Evolutionary conservation across 2,329 filamentous ascomycete genomes (phyloP).

Genomic region (Orbilia ellipsospora): DNA sequence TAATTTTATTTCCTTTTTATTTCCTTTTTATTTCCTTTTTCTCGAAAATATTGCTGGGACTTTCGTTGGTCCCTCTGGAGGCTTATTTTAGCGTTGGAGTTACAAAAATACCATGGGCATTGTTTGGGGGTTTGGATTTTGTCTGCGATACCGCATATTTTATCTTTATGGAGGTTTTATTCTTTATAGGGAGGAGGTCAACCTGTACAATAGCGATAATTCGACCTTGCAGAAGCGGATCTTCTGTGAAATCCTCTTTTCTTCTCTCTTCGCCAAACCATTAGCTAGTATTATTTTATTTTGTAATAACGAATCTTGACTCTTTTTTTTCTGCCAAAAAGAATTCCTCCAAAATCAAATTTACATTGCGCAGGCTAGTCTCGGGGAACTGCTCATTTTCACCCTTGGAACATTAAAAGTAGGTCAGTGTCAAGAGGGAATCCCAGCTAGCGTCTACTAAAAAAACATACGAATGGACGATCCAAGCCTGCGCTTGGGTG

Average conservation of each 20-base stretch:
- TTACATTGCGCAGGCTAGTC: too few relatives aligned
- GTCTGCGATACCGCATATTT: conserved; percentile 16
- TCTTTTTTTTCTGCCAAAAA: conserved; percentile 5
- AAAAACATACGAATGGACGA: conserved; percentile 10
- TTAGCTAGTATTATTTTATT: background rate
- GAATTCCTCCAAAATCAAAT: background rate
- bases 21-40: conserved; percentile 6
- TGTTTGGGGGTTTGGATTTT: conserved; percentile 37
- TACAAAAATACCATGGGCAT: conserved; percentile 54
- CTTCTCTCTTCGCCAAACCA: background rate
- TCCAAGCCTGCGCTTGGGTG: background rate
- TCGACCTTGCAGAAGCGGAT: conserved; percentile 8
- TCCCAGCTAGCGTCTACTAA: conserved; percentile 19
- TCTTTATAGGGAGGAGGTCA: conserved; percentile 21
- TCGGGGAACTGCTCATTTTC: background rate
- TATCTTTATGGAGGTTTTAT: conserved; percentile 19
- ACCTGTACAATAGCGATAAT: conserved; percentile 39
- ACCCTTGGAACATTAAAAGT: conserved; percentile 14
- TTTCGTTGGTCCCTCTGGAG: conserved; percentile 20
- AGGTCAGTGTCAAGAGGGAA: background rate
- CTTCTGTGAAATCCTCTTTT: background rate
- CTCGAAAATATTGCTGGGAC: background rate
- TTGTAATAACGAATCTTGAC: background rate
- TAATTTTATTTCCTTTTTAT: conserved; percentile 5
- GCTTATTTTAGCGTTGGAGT: conserved; percentile 49